Conservation (phyloP, 495 filamentous ascomycete species). For the Elaphomyces granulatus region DNA sequence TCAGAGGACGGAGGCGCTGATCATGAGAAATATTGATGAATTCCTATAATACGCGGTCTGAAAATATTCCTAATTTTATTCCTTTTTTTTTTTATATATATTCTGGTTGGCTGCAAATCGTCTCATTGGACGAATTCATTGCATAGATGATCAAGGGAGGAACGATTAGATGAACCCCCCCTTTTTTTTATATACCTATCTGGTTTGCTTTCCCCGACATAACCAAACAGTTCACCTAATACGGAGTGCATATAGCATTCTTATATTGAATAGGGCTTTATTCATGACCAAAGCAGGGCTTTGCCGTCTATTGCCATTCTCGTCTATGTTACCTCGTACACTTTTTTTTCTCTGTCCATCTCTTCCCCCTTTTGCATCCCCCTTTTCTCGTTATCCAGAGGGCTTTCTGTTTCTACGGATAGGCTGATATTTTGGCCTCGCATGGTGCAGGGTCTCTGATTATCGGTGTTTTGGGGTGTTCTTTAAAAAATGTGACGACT, state of each 20-base stretch:
- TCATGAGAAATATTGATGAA: slow-evolving; percentile 41
- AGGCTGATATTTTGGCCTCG: slow-evolving; percentile 7
- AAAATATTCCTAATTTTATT: slow-evolving; percentile 4
- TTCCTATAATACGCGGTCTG: slow-evolving; percentile 25
- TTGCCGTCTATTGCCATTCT: slow-evolving; percentile 19
- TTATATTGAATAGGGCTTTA: slow-evolving; percentile 20
- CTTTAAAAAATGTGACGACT: slow-evolving; percentile 13
- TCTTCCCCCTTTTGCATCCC: slow-evolving; percentile 7
- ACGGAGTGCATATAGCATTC: slow-evolving; percentile 2
- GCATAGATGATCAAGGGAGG: background rate
- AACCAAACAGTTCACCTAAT: too few relatives aligned
- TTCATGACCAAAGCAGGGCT: slow-evolving; percentile 36
- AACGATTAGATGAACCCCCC: background rate
- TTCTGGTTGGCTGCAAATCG: background rate
- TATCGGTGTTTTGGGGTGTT: slow-evolving; percentile 16
- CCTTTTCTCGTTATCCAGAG: slow-evolving; percentile 3
- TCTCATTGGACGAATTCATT: background rate
- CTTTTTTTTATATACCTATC: background rate
- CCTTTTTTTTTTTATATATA: slow-evolving; percentile 11
- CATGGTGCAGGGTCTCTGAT: slow-evolving; percentile 9
- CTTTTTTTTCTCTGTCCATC: slow-evolving; percentile 13
- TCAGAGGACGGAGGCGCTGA: slow-evolving; percentile 30
- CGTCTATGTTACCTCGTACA: background rate
- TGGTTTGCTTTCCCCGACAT: background rate
- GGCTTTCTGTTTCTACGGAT: slow-evolving; percentile 2